Evolutionary conservation across 441 rosid species (phyloP).

Genomic region (Arabidopsis hybrid): DNA sequence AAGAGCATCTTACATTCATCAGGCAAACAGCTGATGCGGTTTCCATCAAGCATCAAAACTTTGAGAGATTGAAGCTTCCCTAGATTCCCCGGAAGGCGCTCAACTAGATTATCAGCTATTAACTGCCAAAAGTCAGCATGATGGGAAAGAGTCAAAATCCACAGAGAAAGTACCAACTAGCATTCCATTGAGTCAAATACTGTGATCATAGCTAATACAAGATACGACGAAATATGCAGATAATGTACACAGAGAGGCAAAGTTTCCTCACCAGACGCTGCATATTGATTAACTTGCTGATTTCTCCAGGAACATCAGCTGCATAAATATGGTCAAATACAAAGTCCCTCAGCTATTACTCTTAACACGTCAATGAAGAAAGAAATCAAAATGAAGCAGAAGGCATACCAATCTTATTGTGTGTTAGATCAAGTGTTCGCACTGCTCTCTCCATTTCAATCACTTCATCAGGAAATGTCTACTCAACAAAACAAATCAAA

Average conservation of each 20-base stretch:
- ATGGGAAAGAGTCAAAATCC: background rate
- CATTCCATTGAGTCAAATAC: background rate
- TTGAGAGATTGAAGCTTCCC: slow-evolving; percentile 93
- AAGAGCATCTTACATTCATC: slow-evolving; percentile 80
- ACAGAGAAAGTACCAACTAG: background rate
- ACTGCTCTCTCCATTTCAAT: slow-evolving; percentile 75
- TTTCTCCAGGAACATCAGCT: slow-evolving; percentile 86
- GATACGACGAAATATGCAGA: background rate
- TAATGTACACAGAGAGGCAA: background rate
- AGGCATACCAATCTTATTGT: slow-evolving; percentile 78
- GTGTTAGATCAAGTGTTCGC: slow-evolving; percentile 87
- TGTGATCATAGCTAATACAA: background rate
- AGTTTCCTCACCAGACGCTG: slow-evolving; percentile 80
- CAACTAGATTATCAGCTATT: slow-evolving; percentile 71
- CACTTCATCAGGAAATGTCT: slow-evolving; percentile 86
- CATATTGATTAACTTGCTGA: slow-evolving; percentile 80
- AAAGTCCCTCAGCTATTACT: slow-evolving; percentile 12
- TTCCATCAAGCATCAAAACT: slow-evolving; percentile 86
- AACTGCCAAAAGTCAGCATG: slow-evolving; percentile 54
- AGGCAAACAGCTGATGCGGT: slow-evolving; percentile 77
- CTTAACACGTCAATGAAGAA: slow-evolving; percentile 1
- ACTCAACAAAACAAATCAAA: slow-evolving; percentile 37
- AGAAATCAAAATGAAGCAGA: background rate
- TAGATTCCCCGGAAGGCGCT: slow-evolving; percentile 73
- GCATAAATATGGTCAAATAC: slow-evolving; percentile 42